Evolutionary conservation across 495 filamentous ascomycete species (phyloP).

Genomic region (Penicillium nucicola): DNA sequence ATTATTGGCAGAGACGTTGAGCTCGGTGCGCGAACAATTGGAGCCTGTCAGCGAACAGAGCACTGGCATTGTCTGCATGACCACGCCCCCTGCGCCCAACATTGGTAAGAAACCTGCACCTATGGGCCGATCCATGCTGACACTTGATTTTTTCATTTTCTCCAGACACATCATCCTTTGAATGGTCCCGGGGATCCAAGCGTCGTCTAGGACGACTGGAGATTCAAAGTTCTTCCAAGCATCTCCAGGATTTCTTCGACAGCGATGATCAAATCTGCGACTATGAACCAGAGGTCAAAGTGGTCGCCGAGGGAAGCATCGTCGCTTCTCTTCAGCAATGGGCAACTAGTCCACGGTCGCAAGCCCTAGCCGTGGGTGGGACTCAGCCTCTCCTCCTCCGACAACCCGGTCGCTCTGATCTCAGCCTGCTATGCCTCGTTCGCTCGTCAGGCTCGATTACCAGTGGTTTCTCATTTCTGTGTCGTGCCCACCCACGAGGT

Average conservation of each 20-base stretch:
- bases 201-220: constrained; percentile 40
- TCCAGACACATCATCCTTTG: constrained; percentile 28
- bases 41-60: constrained; percentile 25
- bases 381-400: constrained; percentile 22
- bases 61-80: constrained; percentile 35
- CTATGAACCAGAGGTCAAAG: constrained; percentile 28
- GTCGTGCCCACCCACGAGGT: constrained; percentile 24
- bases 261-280: constrained; percentile 37
- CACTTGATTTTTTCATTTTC: too few species aligned
- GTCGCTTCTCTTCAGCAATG: constrained; percentile 37
- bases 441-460: constrained; percentile 34
- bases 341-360: constrained; percentile 34
- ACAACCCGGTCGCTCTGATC: constrained; percentile 34
- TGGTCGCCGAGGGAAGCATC: constrained; percentile 31
- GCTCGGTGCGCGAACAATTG: constrained; percentile 24
- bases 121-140: constrained; percentile 10
- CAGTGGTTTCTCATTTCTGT: constrained; percentile 45
- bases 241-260: constrained; percentile 43
- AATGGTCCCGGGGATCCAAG: constrained; percentile 32
- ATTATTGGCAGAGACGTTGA: constrained; percentile 28
- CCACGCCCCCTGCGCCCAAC: constrained; percentile 32
- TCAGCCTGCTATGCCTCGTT: constrained; percentile 37
- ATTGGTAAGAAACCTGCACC: constrained; percentile 27
- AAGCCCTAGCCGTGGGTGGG: constrained; percentile 39
- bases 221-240: constrained; percentile 40